A percentile compares a stretch with the other conserved stretches of the same genome.
Evolutionary conservation across 495 filamentous ascomycete genomes (phyloP).

Genomic region (Penicillium egyptiacum): DNA sequence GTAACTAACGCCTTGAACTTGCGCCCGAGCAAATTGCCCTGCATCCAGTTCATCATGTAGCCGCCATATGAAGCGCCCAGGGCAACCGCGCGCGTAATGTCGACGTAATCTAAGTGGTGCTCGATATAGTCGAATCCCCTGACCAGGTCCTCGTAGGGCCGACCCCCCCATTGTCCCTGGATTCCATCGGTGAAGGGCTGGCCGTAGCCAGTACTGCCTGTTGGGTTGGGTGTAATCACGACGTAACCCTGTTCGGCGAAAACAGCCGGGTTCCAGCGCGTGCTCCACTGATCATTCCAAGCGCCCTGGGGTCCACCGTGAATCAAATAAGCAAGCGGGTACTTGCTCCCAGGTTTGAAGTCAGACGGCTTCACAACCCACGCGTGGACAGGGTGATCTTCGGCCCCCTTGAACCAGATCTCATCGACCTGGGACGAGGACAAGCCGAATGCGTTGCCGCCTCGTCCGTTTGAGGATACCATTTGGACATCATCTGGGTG

Average conservation of each 20-base stretch:
- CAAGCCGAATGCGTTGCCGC: constrained; percentile 70
- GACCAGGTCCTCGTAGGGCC: constrained; percentile 78
- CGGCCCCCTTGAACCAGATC: constrained; percentile 67
- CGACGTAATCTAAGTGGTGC: constrained; percentile 69
- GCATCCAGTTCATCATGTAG: constrained; percentile 74
- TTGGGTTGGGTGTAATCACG: constrained; percentile 84
- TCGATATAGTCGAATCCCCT: constrained; percentile 76
- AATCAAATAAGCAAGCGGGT: constrained; percentile 79
- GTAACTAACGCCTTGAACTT: constrained; percentile 89
- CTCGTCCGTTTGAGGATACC: constrained; percentile 65
- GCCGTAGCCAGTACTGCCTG: constrained; percentile 83
- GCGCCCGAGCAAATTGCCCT: constrained; percentile 55
- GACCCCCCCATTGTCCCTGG: constrained; percentile 72
- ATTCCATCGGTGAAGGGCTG: constrained; percentile 78
- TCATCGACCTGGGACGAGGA: constrained; percentile 60
- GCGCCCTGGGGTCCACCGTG: constrained; percentile 88
- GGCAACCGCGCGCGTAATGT: constrained; percentile 74
- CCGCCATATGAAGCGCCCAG: constrained; percentile 86
- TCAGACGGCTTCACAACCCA: constrained; percentile 77
- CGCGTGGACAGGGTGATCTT: constrained; percentile 69
- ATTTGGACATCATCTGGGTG: constrained; percentile 38
- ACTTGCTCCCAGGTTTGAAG: constrained; percentile 71
- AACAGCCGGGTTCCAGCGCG: constrained; percentile 86
- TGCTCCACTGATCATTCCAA: constrained; percentile 82
- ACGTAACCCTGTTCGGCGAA: constrained; percentile 93